These are phyloP conservation scores for Botrytis hyacinthi DNA, from an alignment of 2,329 filamentous ascomycete genomes.

Conservation along the genomic window DNA sequence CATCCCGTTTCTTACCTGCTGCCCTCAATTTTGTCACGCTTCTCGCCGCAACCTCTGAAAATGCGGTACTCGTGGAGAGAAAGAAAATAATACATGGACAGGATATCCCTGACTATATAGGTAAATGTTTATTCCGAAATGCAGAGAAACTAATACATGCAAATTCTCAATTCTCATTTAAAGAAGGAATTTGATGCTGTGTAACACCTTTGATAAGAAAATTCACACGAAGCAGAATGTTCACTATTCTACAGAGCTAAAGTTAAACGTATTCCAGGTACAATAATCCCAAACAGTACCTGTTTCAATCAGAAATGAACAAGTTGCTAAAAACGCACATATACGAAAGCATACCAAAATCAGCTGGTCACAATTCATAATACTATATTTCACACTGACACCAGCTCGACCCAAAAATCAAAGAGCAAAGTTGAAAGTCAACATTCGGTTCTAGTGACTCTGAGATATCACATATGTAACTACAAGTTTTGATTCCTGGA, in stretches of 20 bases:
- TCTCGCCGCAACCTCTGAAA: slow-evolving; percentile 42
- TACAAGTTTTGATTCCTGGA: accelerated
- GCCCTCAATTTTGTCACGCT: slow-evolving; percentile 31
- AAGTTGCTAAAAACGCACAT: neutral
- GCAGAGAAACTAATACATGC: neutral
- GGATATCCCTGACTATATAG: neutral
- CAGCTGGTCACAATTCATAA: neutral
- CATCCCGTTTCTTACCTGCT: too few relatives aligned
- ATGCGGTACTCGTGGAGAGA: slow-evolving; percentile 26
- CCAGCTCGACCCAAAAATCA: neutral
- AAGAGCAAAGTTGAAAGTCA: neutral
- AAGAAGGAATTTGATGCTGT: neutral
- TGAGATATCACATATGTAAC: neutral
- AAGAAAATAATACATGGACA: neutral
- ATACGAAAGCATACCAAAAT: neutral
- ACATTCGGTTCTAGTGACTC: neutral
- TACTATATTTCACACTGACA: neutral
- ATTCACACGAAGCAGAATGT: too few relatives aligned
- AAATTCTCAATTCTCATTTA: neutral
- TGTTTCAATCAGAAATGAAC: neutral
- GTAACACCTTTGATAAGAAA: too few relatives aligned
- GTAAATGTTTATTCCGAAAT: neutral
- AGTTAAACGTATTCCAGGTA: neutral
- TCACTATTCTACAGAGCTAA: neutral
- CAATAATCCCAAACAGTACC: neutral